A percentile compares a stretch with the other conserved stretches of the same genome.
These are phyloP conservation scores for Fusarium poae DNA, from an alignment of 2,329 filamentous ascomycete species.

Conservation along the genomic window DNA sequence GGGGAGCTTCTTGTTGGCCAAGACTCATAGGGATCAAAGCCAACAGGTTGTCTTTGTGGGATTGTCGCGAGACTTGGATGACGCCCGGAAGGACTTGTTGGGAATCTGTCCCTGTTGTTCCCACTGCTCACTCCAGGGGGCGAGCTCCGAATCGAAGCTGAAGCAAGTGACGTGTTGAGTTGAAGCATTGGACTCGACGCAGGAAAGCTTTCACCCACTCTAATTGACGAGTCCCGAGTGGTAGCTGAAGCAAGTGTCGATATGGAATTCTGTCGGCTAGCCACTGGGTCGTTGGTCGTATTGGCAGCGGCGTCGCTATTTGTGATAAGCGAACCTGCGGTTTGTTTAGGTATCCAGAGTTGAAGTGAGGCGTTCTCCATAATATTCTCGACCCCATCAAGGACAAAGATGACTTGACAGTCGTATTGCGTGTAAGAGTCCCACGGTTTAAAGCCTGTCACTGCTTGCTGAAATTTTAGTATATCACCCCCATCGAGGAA, in stretches of 20 bases:
- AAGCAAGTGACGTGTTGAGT: background rate
- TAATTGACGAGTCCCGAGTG: slow-evolving; percentile 5
- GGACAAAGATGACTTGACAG: slow-evolving; percentile 49
- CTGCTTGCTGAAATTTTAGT: slow-evolving; percentile 52
- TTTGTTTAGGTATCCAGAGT: slow-evolving; percentile 51
- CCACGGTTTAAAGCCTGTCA: slow-evolving; percentile 53
- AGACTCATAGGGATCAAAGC: slow-evolving; percentile 18
- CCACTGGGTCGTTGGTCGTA: slow-evolving; percentile 5
- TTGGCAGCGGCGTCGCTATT: slow-evolving; percentile 45
- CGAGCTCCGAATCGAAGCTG: background rate
- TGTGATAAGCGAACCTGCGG: slow-evolving; percentile 48
- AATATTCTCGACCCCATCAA: slow-evolving; percentile 43
- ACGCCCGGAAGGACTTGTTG: slow-evolving; percentile 17
- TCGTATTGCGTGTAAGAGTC: slow-evolving; percentile 48
- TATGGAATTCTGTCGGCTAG: slow-evolving; percentile 37
- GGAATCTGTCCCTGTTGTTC: slow-evolving; percentile 9
- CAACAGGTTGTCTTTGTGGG: slow-evolving; percentile 37
- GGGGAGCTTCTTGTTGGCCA: slow-evolving; percentile 43
- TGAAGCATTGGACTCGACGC: slow-evolving; percentile 3
- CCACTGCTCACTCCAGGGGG: background rate
- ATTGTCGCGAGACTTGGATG: slow-evolving; percentile 39
- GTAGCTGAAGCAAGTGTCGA: slow-evolving; percentile 17
- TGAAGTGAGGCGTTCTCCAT: slow-evolving; percentile 51
- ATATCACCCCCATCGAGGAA: slow-evolving; percentile 48
- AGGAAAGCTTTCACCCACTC: slow-evolving; percentile 9